A percentile compares a stretch with the other conserved stretches of the same genome.
Conservation (phyloP, 2,329 filamentous ascomycete species). For the Colletotrichum nymphaeae region DNA sequence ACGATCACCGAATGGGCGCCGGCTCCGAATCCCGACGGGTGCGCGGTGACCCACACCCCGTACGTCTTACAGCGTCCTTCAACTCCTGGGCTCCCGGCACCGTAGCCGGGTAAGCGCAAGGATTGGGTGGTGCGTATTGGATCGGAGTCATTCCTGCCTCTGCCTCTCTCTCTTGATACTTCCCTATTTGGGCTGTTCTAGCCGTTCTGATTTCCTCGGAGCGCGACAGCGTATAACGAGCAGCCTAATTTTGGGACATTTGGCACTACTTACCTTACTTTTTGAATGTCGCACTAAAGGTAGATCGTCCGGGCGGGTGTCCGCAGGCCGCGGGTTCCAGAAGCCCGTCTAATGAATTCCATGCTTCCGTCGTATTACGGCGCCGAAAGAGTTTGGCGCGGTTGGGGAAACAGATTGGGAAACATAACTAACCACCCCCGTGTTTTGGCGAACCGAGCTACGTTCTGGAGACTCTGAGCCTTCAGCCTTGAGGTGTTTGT, state of each 20-base stretch:
- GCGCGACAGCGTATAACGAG: background rate
- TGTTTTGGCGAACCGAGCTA: background rate
- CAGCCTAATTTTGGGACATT: background rate
- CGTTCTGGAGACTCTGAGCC: too few species aligned
- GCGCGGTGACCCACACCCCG: background rate
- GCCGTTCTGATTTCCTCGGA: background rate
- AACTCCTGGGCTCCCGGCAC: conserved; percentile 15
- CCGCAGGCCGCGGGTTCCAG: conserved; percentile 25
- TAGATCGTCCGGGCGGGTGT: background rate
- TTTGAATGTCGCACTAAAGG: background rate
- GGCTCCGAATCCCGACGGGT: conserved; percentile 21
- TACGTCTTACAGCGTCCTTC: background rate
- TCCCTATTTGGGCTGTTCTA: too few species aligned
- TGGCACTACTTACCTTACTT: background rate
- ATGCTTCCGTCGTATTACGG: conserved; percentile 4
- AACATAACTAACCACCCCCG: background rate
- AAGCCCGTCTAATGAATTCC: background rate
- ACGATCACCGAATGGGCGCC: conserved; percentile 15
- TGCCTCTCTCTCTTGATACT: background rate
- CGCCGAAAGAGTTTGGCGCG: background rate
- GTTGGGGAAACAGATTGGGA: background rate
- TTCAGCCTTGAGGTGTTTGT: too few species aligned
- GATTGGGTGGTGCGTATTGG: conserved; percentile 5
- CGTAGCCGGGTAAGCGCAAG: conserved; percentile 21
- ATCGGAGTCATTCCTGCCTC: background rate